phyloP scores from a whole-genome alignment of 2,329 filamentous ascomycete genomes.

The Falciphora oryzae region DNA sequence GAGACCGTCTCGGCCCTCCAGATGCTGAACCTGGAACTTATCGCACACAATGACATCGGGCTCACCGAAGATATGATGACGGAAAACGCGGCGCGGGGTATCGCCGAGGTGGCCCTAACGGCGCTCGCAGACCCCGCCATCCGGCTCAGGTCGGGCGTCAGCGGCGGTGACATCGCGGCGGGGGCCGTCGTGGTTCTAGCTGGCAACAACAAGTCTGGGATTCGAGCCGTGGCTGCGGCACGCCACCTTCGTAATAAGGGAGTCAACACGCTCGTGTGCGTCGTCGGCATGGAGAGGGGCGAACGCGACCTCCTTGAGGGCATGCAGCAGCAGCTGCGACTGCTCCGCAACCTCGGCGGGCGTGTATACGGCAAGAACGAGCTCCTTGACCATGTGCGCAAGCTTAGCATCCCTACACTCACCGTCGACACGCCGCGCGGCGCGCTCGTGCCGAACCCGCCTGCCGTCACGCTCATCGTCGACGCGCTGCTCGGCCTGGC shows the following conservation, averaged over 20 bases:
- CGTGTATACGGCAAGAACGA: slow-evolving; percentile 58
- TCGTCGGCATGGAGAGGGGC: slow-evolving; percentile 76
- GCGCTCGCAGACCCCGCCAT: slow-evolving; percentile 59
- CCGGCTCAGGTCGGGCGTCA: slow-evolving; percentile 45
- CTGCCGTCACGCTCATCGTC: slow-evolving; percentile 72
- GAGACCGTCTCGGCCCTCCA: slow-evolving; percentile 68
- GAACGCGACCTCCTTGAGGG: slow-evolving; percentile 76
- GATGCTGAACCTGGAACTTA: slow-evolving; percentile 88
- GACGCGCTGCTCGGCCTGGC: slow-evolving; percentile 86
- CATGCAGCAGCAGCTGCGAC: slow-evolving; percentile 72
- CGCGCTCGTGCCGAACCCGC: slow-evolving; percentile 43
- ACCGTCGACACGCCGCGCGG: slow-evolving; percentile 30
- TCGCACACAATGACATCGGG: slow-evolving; percentile 80
- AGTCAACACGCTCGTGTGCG: slow-evolving; percentile 72
- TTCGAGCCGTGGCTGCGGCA: slow-evolving; percentile 76
- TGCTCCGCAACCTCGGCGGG: slow-evolving; percentile 80
- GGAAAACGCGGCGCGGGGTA: slow-evolving; percentile 83
- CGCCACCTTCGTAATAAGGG: slow-evolving; percentile 83
- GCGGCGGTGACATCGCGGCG: slow-evolving; percentile 14
- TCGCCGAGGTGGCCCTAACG: slow-evolving; percentile 74
- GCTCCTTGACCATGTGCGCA: slow-evolving; percentile 54
- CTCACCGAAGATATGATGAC: slow-evolving; percentile 85
- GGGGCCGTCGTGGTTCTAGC: slow-evolving; percentile 67
- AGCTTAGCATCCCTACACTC: slow-evolving; percentile 32
- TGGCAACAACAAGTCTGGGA: slow-evolving; percentile 89